Conservation (phyloP, 495 filamentous ascomycete genomes). For the Choiromyces venosus region DNA sequence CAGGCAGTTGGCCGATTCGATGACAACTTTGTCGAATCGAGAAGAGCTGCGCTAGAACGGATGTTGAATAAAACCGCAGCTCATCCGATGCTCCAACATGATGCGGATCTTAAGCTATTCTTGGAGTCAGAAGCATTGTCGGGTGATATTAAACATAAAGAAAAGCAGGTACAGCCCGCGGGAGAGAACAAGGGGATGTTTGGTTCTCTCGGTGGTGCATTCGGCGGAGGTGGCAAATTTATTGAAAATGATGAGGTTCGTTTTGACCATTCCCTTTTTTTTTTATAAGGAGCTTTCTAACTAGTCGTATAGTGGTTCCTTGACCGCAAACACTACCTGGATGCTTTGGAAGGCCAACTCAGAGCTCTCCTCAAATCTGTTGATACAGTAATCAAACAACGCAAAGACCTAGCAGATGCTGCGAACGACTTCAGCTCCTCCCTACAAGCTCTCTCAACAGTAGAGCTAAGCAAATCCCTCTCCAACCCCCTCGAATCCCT, state of each 20-base stretch:
- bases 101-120: slow-evolving; percentile 90
- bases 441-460: slow-evolving; percentile 75
- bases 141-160: slow-evolving; percentile 95
- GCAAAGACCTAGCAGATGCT: slow-evolving; percentile 86
- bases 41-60: slow-evolving; percentile 82
- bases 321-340: slow-evolving; percentile 86
- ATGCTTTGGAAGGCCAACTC: slow-evolving; percentile 89
- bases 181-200: slow-evolving; percentile 91
- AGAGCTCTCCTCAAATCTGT: slow-evolving; percentile 90
- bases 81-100: slow-evolving; percentile 87
- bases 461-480: slow-evolving; percentile 49
- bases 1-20: slow-evolving; percentile 96
- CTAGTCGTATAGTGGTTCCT: slow-evolving; percentile 74
- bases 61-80: slow-evolving; percentile 94
- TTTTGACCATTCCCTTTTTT: slow-evolving; percentile 28
- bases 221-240: slow-evolving; percentile 78
- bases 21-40: slow-evolving; percentile 89
- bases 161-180: slow-evolving; percentile 72
- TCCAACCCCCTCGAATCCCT: slow-evolving; percentile 83
- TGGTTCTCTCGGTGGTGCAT: slow-evolving; percentile 61
- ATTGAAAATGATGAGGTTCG: slow-evolving; percentile 95
- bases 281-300: slow-evolving; percentile 11
- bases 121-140: slow-evolving; percentile 93
- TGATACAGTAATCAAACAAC: slow-evolving; percentile 82
- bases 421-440: slow-evolving; percentile 88